Percentiles rank a stretch among this genome's conserved stretches.
Evolutionary conservation across 176 grass and related monocot genomes (phyloP).

Genomic region (Chrysopogon serrulatus): DNA sequence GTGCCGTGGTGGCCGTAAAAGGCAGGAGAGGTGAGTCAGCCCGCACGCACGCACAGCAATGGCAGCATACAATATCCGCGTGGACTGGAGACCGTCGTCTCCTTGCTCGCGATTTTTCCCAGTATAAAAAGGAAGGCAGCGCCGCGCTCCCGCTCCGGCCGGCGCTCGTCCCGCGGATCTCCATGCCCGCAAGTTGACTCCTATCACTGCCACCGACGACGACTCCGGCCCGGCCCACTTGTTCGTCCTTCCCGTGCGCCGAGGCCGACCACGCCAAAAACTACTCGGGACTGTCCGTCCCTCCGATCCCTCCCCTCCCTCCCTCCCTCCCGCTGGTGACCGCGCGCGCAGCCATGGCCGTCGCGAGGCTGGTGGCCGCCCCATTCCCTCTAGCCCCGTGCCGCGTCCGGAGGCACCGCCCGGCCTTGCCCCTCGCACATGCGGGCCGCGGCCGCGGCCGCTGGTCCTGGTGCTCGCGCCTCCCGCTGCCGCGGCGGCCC

Average conservation of each 20-base stretch:
- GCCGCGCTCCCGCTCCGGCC: neutral
- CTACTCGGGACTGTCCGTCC: neutral
- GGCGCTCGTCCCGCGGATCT: neutral
- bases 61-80: neutral
- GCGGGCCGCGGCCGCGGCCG: neutral
- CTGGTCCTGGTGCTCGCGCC: slow-evolving; percentile 25
- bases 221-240: neutral
- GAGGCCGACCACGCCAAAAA: neutral
- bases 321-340: too few species aligned
- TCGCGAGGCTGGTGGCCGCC: slow-evolving; percentile 36
- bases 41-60: neutral
- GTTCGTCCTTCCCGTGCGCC: neutral
- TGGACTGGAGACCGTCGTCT: neutral
- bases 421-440: neutral
- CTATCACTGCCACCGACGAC: neutral
- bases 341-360: neutral
- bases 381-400: neutral
- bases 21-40: neutral
- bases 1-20: neutral
- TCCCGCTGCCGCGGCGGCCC: neutral
- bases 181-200: neutral
- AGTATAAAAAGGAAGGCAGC: neutral
- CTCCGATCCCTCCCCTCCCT: too few species aligned
- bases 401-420: neutral
- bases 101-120: neutral